Conservation (phyloP, 257 asterid genomes). For the Sherardia arvensis region DNA sequence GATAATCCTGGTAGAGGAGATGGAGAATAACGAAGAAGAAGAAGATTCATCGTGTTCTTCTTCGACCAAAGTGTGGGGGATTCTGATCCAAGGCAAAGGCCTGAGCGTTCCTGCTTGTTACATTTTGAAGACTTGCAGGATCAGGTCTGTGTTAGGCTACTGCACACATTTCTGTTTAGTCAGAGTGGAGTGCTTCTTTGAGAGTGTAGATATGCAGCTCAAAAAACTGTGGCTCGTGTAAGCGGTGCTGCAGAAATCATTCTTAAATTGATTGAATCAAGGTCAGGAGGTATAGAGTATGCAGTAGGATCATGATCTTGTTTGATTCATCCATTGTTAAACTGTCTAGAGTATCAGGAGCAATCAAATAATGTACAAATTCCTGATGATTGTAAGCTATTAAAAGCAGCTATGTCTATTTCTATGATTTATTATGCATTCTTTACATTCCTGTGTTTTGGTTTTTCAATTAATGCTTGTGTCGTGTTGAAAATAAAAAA, state of each 20-base stretch:
- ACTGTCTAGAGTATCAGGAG: background rate
- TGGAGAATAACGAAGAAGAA: conserved; percentile 5
- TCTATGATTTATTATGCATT: background rate
- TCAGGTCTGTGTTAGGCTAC: conserved; percentile 16
- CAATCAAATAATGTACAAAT: background rate
- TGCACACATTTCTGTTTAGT: conserved; percentile 31
- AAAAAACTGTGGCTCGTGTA: conserved; percentile 24
- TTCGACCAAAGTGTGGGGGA: conserved; percentile 20
- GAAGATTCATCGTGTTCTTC: background rate
- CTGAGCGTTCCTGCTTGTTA: conserved; percentile 26
- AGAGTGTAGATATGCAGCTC: conserved; percentile 17
- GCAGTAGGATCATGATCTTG: background rate
- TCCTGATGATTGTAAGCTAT: background rate
- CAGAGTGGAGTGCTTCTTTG: conserved; percentile 19
- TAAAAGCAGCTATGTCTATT: too few relatives aligned
- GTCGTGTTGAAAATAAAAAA: too few relatives aligned
- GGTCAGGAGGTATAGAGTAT: background rate
- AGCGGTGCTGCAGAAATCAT: background rate
- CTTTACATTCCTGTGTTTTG: background rate
- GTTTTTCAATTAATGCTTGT: background rate
- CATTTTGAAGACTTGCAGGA: conserved; percentile 22
- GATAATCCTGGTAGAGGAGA: conserved; percentile 24
- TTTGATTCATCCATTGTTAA: background rate
- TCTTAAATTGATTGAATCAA: background rate
- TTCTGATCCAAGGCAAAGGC: conserved; percentile 31